A percentile compares a stretch with the other conserved stretches of the same genome.
phyloP scores from a whole-genome alignment of 2,329 filamentous ascomycete genomes.

The Colletotrichum cordylinicola region DNA sequence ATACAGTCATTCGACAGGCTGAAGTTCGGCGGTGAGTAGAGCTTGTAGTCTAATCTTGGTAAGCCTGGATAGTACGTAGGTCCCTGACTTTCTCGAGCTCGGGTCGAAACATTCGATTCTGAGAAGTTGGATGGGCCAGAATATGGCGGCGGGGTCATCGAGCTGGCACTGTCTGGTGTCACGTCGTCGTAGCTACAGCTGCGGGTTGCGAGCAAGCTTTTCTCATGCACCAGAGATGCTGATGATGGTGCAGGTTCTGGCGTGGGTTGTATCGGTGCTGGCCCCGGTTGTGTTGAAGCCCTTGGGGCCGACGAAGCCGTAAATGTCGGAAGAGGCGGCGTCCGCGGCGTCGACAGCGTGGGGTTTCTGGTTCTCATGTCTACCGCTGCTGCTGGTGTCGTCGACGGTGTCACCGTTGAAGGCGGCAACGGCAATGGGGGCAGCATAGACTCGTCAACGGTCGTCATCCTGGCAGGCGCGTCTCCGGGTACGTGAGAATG shows the following conservation, averaged over 20 bases:
- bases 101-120: slow-evolving; percentile 8
- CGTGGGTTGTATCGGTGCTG: not conserved
- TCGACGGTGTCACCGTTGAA: not conserved
- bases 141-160: slow-evolving; percentile 36
- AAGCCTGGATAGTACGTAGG: slow-evolving; percentile 51
- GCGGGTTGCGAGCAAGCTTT: not conserved
- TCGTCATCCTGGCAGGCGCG: not conserved
- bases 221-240: not conserved
- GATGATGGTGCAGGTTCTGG: not conserved
- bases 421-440: not conserved
- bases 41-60: slow-evolving; percentile 54
- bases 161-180: not conserved
- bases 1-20: slow-evolving; percentile 54
- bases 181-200: not conserved
- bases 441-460: not conserved
- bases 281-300: not conserved
- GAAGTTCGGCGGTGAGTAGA: slow-evolving; percentile 58
- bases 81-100: slow-evolving; percentile 23
- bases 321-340: not conserved
- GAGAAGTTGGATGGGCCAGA: slow-evolving; percentile 33
- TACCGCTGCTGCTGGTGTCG: not conserved
- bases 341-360: not conserved
- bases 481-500: not conserved
- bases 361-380: not conserved
- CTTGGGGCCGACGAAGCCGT: not conserved